Conservation (phyloP, 2,329 filamentous ascomycete species). For the Penicillium sp. region DNA sequence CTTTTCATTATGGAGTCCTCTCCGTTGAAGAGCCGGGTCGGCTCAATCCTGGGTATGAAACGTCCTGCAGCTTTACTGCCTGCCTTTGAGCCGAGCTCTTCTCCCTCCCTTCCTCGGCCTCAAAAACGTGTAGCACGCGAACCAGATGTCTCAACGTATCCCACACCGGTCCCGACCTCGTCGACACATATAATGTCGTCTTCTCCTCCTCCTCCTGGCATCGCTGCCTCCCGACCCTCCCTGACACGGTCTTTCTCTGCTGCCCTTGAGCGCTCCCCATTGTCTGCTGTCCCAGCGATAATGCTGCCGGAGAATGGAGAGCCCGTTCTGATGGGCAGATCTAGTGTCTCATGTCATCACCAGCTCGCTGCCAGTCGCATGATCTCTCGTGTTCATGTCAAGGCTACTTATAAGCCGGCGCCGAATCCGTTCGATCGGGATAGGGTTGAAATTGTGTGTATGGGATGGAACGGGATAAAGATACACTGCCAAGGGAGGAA, state of each 20-base stretch:
- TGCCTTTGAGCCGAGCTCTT: conserved; percentile 52
- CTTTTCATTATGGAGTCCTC: conserved; percentile 42
- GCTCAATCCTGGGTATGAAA: conserved; percentile 45
- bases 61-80: conserved; percentile 50
- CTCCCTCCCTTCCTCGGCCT: conserved; percentile 49
- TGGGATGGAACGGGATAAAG: conserved; percentile 94
- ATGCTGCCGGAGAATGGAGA: conserved; percentile 80
- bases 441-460: conserved; percentile 83
- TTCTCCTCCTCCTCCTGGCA: conserved; percentile 64
- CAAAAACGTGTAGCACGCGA: conserved; percentile 49
- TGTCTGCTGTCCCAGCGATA: conserved; percentile 79
- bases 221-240: conserved; percentile 50
- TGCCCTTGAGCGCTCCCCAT: conserved; percentile 72
- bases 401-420: conserved; percentile 76
- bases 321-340: conserved; percentile 81
- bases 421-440: conserved; percentile 66
- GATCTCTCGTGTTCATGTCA: conserved; percentile 90
- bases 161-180: conserved; percentile 89
- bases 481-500: conserved; percentile 86
- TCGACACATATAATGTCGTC: conserved; percentile 88
- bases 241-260: conserved; percentile 61
- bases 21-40: conserved; percentile 36
- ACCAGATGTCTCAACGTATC: conserved; percentile 64
- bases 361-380: conserved; percentile 89
- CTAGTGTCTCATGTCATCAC: conserved; percentile 92